Conservation (phyloP, 202 grass and related monocot genomes). For the Setaria italica region DNA sequence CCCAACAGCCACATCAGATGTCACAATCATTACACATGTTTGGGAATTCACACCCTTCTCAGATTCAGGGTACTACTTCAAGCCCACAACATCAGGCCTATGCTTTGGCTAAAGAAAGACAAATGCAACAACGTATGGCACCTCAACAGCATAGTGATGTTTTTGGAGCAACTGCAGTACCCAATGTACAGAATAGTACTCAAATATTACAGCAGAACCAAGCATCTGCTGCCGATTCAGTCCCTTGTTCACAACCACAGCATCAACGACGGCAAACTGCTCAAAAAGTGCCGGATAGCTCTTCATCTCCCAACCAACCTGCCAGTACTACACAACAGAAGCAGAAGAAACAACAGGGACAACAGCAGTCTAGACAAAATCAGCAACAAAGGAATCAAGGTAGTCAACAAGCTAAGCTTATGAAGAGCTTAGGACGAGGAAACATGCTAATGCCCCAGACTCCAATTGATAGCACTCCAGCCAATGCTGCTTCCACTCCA, state of each 20-base stretch:
- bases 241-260: conserved; percentile 54
- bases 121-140: conserved; percentile 57
- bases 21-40: conserved; percentile 64
- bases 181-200: conserved; percentile 51
- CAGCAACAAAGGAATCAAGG: conserved; percentile 71
- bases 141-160: conserved; percentile 58
- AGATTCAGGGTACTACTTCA: conserved; percentile 62
- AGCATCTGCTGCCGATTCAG: conserved; percentile 45
- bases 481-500: conserved; percentile 44
- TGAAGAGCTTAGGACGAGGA: conserved; percentile 81
- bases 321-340: conserved; percentile 56
- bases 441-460: conserved; percentile 56
- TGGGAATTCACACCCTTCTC: conserved; percentile 59
- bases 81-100: conserved; percentile 73
- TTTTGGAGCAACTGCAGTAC: conserved; percentile 55
- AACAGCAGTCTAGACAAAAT: conserved; percentile 63
- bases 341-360: conserved; percentile 61
- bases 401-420: conserved; percentile 78
- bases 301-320: conserved; percentile 51
- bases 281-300: conserved; percentile 49
- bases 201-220: conserved; percentile 59
- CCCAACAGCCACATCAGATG: conserved; percentile 59
- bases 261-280: conserved; percentile 50
- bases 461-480: conserved; percentile 44
- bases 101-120: conserved; percentile 70